Evolutionary conservation across 2,329 filamentous ascomycete genomes (phyloP), one percentile per base, ranked within the genome.

Genomic region (Emericellopsis cladophorae): DNA sequence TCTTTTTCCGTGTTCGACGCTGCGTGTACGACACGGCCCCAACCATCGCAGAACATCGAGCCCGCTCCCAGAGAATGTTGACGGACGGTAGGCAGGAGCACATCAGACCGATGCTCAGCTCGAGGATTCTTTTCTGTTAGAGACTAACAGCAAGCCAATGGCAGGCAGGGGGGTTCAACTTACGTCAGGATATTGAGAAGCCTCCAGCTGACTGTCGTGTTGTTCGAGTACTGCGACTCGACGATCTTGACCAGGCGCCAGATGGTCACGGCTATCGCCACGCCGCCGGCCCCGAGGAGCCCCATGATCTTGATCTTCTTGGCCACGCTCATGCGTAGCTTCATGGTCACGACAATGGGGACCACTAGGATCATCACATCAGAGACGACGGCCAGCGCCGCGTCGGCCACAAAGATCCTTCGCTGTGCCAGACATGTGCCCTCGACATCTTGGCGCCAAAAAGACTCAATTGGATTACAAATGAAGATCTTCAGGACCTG

Each of bases 331-430:
- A 56, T 47, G 15, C 51, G 48, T 23, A 61, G 42, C 2, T 45
- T 48, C 52, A 49, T 55, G 4, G 51, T 50, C 36, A 61, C 40
- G 0, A 53, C 48, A 5, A 59, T 44, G 4, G 58, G 59, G 7
- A 62, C 39, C 7, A 56, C 12, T 16, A 61, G 44, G 15, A 61
- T 54, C 31, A 56, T 46, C 21, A 54, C 39, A 40, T 61, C 58
- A 15, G 54, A 56, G 7, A 59, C 22, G 8, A 55, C 48, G 32
- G 52, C 55, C 14, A 58, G 9, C 9, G n/a, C 9, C 32, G 18
- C 7, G 18, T 35, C 32, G 9, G 53, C 49, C 4, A 56, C 48
- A 42, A 61, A 63, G 6, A 63, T 36, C 21, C 49, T 50, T 5
- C 49, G 42, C 34, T 58, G 51, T 15, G 59, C 47, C 15, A 62